Conservation (phyloP, 805 yeast genomes). For the Barnettozyma botsteinii region DNA sequence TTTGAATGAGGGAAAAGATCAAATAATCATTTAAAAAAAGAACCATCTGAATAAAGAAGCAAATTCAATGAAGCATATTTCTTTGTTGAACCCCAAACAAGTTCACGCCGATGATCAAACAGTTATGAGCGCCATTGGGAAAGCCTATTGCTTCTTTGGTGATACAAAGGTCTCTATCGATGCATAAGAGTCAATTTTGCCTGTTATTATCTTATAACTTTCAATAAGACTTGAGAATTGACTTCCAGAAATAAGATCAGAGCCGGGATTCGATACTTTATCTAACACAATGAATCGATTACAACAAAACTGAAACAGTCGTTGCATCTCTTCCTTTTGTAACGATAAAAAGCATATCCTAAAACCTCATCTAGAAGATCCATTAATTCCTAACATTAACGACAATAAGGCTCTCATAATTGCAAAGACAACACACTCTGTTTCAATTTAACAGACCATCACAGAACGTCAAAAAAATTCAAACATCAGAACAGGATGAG, state of each 20-base stretch:
- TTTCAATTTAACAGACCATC: too few species aligned
- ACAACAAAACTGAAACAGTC: neutral
- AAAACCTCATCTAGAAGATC: neutral
- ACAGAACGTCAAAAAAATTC: neutral
- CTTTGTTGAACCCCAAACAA: neutral
- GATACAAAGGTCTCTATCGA: neutral
- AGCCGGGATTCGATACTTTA: slow-evolving; percentile 10
- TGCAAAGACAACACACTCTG: too few species aligned
- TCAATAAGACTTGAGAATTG: neutral
- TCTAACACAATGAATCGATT: too few species aligned
- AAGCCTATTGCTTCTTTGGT: neutral
- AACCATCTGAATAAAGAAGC: neutral
- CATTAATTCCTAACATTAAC: neutral
- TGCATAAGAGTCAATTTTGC: too few species aligned
- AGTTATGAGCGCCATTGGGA: too few species aligned
- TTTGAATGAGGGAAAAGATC: slow-evolving; percentile 12
- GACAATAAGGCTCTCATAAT: too few species aligned
- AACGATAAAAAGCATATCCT: neutral
- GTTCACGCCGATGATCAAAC: neutral
- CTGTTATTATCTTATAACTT: neutral
- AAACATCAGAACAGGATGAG: neutral
- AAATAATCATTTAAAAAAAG: slow-evolving; percentile 18
- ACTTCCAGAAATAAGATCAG: neutral
- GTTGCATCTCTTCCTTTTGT: neutral
- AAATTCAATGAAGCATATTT: neutral